Conservation (phyloP, 1,139 yeast species). For the Yamadazyma diospyri region DNA sequence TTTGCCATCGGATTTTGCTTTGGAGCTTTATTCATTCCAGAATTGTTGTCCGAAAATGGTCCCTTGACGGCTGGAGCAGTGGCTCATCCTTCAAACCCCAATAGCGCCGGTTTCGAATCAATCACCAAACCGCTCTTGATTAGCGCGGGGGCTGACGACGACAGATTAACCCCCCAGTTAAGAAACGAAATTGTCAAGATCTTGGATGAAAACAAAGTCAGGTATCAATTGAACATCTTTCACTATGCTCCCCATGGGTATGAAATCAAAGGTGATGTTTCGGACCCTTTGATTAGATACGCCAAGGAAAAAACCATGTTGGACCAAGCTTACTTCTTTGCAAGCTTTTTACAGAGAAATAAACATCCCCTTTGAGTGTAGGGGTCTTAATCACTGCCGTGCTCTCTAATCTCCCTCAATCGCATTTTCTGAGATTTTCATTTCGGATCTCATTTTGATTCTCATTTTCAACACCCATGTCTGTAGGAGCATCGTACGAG, state of each 20-base stretch:
- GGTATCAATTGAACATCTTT: constrained; percentile 57
- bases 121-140: constrained; percentile 59
- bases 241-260: constrained; percentile 69
- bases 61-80: constrained; percentile 56
- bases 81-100: constrained; percentile 75
- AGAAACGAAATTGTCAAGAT: constrained; percentile 55
- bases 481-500: constrained; percentile 29
- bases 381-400: too few species aligned
- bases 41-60: constrained; percentile 46
- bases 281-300: constrained; percentile 49
- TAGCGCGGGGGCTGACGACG: constrained; percentile 69
- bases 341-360: constrained; percentile 9
- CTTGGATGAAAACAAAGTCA: constrained; percentile 38
- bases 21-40: constrained; percentile 68
- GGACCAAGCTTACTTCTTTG: constrained; percentile 46
- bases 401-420: too few species aligned
- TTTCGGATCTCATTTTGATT: neutral
- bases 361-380: too few species aligned
- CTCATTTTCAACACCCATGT: constrained; percentile 4
- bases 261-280: constrained; percentile 68
- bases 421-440: neutral
- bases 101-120: constrained; percentile 56
- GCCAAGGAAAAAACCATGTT: constrained; percentile 65
- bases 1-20: constrained; percentile 75
- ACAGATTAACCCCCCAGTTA: constrained; percentile 54